Percentiles rank a stretch among this genome's conserved stretches.
Evolutionary conservation across 1,284 basidiomycete genomes (phyloP).

Genomic region (Austroboletus olivaceoglutinosus): DNA sequence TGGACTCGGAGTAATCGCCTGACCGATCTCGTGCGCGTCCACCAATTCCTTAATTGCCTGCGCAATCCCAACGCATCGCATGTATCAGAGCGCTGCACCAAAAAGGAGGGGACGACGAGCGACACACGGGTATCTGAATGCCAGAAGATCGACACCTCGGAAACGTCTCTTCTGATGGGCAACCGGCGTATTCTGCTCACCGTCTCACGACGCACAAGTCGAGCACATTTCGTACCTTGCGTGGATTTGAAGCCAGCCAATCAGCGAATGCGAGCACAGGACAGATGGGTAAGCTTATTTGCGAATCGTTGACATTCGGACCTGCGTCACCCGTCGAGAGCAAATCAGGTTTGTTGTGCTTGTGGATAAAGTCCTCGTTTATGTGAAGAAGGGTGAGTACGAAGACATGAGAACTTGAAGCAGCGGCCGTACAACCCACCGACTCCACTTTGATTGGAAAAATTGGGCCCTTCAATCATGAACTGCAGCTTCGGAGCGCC

Average conservation of each 20-base stretch:
- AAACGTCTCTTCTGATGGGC: constrained; percentile 43
- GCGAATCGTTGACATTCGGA: constrained; percentile 70
- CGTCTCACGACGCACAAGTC: constrained; percentile 44
- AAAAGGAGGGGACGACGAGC: background rate
- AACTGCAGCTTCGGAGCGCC: constrained; percentile 76
- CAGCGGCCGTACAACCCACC: constrained; percentile 92
- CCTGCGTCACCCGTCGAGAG: constrained; percentile 92
- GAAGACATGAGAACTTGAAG: constrained; percentile 41
- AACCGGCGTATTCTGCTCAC: constrained; percentile 40
- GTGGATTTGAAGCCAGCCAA: background rate
- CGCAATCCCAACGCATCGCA: background rate
- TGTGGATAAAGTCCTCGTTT: constrained; percentile 87
- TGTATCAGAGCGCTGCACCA: background rate
- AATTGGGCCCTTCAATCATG: constrained; percentile 85
- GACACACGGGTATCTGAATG: constrained; percentile 63
- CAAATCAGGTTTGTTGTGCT: constrained; percentile 78
- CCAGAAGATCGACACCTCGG: constrained; percentile 59
- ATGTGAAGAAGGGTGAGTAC: background rate
- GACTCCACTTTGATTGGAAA: constrained; percentile 74
- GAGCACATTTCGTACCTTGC: constrained; percentile 47
- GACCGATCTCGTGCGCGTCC: background rate
- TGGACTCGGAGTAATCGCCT: too few relatives aligned
- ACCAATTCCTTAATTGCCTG: background rate
- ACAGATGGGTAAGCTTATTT: constrained; percentile 39
- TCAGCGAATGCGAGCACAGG: too few relatives aligned